Evolutionary conservation across 306 rosid species (phyloP), one percentile per base, ranked within the genome.

Genomic region (Arachis stenosperma): DNA sequence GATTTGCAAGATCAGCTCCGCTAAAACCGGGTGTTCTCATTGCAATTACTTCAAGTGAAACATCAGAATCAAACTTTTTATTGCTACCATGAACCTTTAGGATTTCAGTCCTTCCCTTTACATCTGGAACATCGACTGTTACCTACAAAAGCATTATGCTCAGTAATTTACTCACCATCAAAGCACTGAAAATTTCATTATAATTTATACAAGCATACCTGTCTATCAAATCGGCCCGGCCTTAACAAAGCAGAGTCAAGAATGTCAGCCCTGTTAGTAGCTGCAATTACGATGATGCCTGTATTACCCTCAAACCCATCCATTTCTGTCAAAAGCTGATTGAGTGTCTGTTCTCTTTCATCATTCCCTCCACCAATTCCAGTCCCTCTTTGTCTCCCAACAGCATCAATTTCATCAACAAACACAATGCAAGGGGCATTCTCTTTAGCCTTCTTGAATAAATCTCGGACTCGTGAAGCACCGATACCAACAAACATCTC

Each of bases 401-500:
- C 99, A 67, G 99, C 99, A 79, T 95, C 99, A 64, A 95, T 95
- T 88, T 95, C 99, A 87, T 95, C 99, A 82, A 91, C 99, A 84
- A 95, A 95, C 55, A 95, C 99, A 81, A 95, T 95, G 86, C 99
- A 95, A 76, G 99, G 99, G 55, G 99, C 99, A 86, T 95, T 95
- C 82, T 95, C 99, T 83, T 95, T 95, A 50, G 99, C 99, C 88
- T 95, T 95, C 89, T 95, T 95, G 89, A 95, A 95, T 61, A 95
- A 93, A 84, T 95, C 99, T 75, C 99, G 97, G 17, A 95, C 99
- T 46, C 99, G 88, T 58, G 99, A 94, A 76, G 99, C 99, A 83
- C 99, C 99, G 63, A 94, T 93, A 82, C 99, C 99, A 40, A 94
- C 99, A 75, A 94, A 91, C 99, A 94, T 94, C 86, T 94, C 99